Base-by-base conservation (phyloP, 2,329 filamentous ascomycete species). In the Phoma sp. region DNA sequence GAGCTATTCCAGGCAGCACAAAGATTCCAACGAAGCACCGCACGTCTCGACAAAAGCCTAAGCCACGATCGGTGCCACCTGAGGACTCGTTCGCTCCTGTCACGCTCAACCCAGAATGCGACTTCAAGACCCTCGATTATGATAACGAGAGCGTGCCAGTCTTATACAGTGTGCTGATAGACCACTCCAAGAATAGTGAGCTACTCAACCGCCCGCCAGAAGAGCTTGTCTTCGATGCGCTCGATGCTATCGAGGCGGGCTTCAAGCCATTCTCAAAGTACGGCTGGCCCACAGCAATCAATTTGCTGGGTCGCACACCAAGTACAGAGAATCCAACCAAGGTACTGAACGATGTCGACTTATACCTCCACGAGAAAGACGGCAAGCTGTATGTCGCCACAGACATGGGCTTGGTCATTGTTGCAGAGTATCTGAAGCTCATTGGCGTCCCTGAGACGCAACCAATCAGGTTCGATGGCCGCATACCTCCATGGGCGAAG, bases 401-500 rank as follows among this genome's bases (percentile, higher is more conserved):
- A 0, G 61, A 66, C 15, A 44, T 22, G 3, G 64, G 65, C 10
- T 48, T 67, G 4, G 32, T 69, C 10, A 37, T 50, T 10, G 60
- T 43, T 1, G 50, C 58, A 4, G 45, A 56, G 9, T 69, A 67
- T 31, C 36, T 66, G 10, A 55, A 58, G 25, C 49, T 62, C 17
- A 50, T 61, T 19, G 58, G 57, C 2, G 35, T 67, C 4, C 57
- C 63, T 4, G 51, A 58, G 7, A 51, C 55, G n/a, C 60, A 59
- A 25, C 55, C 57, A 19, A 50, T 66, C 1, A 58, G 61, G 13
- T 66, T 69, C 40, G 37, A 61, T 7, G 64, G 65, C 2, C 24
- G 32, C 19, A 57, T 54, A 31, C 64, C 64, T 6, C 37, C 52
- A 22, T 69, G 64, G 61, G 54, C 55, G 9, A 60, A 55, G 32